Base-by-base conservation (phyloP, 805 yeast genomes). In the Lipomyces yamadae region DNA sequence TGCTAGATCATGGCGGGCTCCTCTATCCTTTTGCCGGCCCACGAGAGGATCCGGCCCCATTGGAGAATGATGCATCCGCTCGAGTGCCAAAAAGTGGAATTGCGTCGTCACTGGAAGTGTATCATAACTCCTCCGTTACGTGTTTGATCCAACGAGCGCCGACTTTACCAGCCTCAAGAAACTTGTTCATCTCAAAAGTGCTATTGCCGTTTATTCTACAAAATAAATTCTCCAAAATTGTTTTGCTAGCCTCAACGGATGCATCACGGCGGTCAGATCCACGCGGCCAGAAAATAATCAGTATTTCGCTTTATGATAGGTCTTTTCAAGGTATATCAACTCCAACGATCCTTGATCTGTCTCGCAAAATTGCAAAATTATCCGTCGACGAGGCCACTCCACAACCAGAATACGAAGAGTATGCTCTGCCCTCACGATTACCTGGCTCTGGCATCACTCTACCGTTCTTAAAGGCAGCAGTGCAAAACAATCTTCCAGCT, bases 21-120 rank as follows among this genome's bases (percentile, higher is more conserved):
- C 77, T 92, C 7, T 90, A 89, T 74, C 97, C 98, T 2, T 91
- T 94, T 78, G 87, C 88, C 0, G 89, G 97, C 0, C 96, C 97
- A 1, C 78, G 83, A 11, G 97, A 67, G 80, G 79, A 65, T 74
- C 77, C 0, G 66, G 62, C 4, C 72, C 69, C 42, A 72, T 64
- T 48, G 59, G 53, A 33, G 65, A 74, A 74, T 54, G 61, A 61
- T 0, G 64, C 58, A 3, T 56, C 68, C 5, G 45, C 35, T 33
- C 61, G 34, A 8, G 18, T 54, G 34, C 39, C 55, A 18, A 59
- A 48, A 42, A 29, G 70, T 0, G 86, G 85, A 0, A 76, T 85
- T 2, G 82, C 89, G 0, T 85, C 90, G 0, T 85, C 89, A 0
- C 74, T 90, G 35, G 97, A 93, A 72, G 82, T 91, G 1, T 90